phyloP scores from a whole-genome alignment of 768 basidiomycete species.

The Lentinus tigrinus region DNA sequence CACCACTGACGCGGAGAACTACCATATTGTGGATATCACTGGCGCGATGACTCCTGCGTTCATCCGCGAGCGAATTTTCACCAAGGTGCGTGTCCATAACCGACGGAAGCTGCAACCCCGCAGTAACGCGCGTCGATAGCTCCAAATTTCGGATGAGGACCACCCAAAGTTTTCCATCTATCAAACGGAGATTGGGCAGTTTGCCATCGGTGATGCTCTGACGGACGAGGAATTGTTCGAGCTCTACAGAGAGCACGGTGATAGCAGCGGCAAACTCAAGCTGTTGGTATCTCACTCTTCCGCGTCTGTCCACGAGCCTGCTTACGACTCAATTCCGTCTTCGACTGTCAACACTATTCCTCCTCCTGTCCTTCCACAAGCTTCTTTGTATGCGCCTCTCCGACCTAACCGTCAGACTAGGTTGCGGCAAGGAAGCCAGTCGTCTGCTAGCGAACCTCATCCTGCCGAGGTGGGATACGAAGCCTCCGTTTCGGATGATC shows the following conservation, averaged over 20 bases:
- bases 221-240: slow-evolving; percentile 67
- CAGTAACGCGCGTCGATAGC: slow-evolving; percentile 37
- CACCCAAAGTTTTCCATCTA: slow-evolving; percentile 76
- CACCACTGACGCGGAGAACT: slow-evolving; percentile 75
- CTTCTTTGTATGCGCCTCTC: slow-evolving; percentile 42
- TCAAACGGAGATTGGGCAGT: slow-evolving; percentile 83
- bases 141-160: slow-evolving; percentile 84
- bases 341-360: slow-evolving; percentile 47
- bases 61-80: slow-evolving; percentile 79
- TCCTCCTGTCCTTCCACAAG: slow-evolving; percentile 51
- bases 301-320: slow-evolving; percentile 56
- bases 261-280: slow-evolving; percentile 79
- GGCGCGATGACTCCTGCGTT: slow-evolving; percentile 61
- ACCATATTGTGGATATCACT: slow-evolving; percentile 69
- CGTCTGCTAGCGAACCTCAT: slow-evolving; percentile 63
- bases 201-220: slow-evolving; percentile 72
- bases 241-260: slow-evolving; percentile 71
- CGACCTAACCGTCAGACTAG: slow-evolving; percentile 48
- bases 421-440: slow-evolving; percentile 68
- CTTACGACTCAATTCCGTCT: slow-evolving; percentile 34
- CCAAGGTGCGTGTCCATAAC: slow-evolving; percentile 53
- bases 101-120: background rate
- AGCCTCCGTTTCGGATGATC: slow-evolving; percentile 55
- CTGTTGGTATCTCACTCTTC: slow-evolving; percentile 74
- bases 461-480: slow-evolving; percentile 66